A percentile compares a stretch with the other conserved stretches of the same genome.
Evolutionary conservation across 495 filamentous ascomycete species (phyloP).

Genomic region (Aspergillus indologenus): DNA sequence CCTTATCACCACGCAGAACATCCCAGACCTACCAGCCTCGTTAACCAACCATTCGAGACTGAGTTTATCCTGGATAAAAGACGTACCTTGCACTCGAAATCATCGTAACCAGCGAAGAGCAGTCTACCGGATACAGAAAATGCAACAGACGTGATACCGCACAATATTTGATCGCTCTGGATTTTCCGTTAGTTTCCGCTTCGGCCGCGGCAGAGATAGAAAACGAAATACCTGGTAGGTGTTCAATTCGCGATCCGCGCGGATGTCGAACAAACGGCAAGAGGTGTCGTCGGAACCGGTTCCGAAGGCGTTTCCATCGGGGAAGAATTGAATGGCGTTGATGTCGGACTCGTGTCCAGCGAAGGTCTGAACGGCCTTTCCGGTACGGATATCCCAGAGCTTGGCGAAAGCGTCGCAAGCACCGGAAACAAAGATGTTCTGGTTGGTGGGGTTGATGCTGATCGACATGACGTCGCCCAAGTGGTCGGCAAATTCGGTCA

Average conservation of each 20-base stretch:
- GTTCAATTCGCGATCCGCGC: conserved; percentile 93
- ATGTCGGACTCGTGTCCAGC: conserved; percentile 98
- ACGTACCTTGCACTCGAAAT: conserved; percentile 98
- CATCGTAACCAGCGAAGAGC: conserved; percentile 96
- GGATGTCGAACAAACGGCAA: conserved; percentile 96
- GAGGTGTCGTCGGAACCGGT: conserved; percentile 98
- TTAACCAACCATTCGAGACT: conserved; percentile 1
- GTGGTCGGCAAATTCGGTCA: conserved; percentile 98
- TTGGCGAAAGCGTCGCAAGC: conserved; percentile 98
- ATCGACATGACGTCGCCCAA: conserved; percentile 99
- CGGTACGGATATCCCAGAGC: conserved; percentile 97
- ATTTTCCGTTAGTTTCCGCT: conserved; percentile 17
- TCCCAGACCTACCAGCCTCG: conserved; percentile 80
- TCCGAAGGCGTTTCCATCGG: conserved; percentile 96
- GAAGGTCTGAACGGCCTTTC: conserved; percentile 98
- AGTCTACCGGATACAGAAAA: conserved; percentile 96
- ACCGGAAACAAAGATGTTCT: conserved; percentile 93
- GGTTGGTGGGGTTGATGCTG: conserved; percentile 98
- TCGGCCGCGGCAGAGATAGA: not conserved
- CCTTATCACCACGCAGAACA: conserved; percentile 91
- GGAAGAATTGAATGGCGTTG: conserved; percentile 99
- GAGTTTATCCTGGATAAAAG: not conserved
- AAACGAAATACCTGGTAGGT: conserved; percentile 70
- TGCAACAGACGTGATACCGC: conserved; percentile 96
- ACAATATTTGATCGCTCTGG: conserved; percentile 94